Evolutionary conservation across 345 rosid species (phyloP).

Genomic region (Sonneratia alba): DNA sequence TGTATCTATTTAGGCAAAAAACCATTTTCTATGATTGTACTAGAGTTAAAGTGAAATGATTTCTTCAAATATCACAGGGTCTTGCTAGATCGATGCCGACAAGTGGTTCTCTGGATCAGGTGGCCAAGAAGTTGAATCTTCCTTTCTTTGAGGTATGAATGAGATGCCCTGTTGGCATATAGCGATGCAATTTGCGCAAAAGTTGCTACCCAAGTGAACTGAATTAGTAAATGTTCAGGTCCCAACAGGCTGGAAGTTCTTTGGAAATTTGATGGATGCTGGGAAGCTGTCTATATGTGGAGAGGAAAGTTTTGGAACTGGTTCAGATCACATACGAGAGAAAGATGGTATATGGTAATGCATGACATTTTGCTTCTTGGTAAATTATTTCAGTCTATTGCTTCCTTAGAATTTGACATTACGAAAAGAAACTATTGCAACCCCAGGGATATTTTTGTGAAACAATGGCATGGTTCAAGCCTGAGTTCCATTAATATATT

Average conservation of each 20-base stretch:
- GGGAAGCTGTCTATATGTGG: conserved; percentile 90
- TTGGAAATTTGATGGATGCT: conserved; percentile 97
- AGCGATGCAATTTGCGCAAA: not conserved
- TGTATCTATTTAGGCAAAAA: not conserved
- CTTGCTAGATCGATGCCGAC: conserved; percentile 98
- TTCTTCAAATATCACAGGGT: conserved; percentile 37
- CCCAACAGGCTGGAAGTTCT: conserved; percentile 95
- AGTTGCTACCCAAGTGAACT: no score
- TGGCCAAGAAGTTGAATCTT: conserved; percentile 75
- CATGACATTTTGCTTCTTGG: conserved; percentile 6
- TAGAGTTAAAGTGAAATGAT: conserved; percentile 2
- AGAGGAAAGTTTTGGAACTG: conserved; percentile 97
- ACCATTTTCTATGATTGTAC: not conserved
- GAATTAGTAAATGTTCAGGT: conserved; percentile 39
- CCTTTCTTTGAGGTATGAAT: conserved; percentile 72
- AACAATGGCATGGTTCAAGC: no score
- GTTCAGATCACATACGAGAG: conserved; percentile 94
- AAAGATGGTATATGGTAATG: conserved; percentile 93
- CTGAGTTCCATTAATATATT: not conserved
- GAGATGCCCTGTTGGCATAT: conserved; percentile 4
- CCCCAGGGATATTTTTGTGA: no score
- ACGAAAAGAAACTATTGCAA: no score
- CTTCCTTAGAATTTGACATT: not conserved
- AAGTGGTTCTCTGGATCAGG: conserved; percentile 92
- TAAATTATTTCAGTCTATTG: not conserved